Evolutionary conservation across 495 filamentous ascomycete genomes (phyloP), one percentile per base, ranked within the genome.

Genomic region (Pseudotulostoma volvatum): DNA sequence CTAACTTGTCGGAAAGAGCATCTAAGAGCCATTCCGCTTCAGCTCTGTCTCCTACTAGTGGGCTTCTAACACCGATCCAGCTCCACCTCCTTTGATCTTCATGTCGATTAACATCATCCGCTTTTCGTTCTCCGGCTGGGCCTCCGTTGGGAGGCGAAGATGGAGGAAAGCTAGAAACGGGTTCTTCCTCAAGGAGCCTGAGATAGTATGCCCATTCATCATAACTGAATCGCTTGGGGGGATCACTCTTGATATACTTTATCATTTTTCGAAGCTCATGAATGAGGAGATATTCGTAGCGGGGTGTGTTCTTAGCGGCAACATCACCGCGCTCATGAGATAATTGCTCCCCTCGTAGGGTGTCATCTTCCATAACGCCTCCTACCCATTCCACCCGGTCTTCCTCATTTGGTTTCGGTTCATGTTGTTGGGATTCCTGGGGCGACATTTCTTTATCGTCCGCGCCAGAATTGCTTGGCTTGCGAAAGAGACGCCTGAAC

Each of bases 11-110:
- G 31, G 66, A 67, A 39, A 85, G 52, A 45, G 68, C 67, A 45
- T 78, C 73, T 17, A 93, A 50, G 18, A 93, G 70, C 85, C 85
- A 93, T 53, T 86, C 74, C 7, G 82, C 64, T 52, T 93, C 85
- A 37, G 63, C 70, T 45, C 76, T 73, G 5, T 67, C 66, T 3
- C 79, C 77, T 66, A 92, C 75, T 33, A 92, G 55, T 7, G 84
- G 84, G 44, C 73, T 81, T 13, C 68, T 60, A 36, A 71, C 64
- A 4, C 77, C 77, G 5, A 92, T 60, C 85, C 85, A 93, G 32
- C 76, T 81, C 82, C 84, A 87, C 35, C 59, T 52, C 3, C 53
- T 46, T 13, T 54, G 35, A 28, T 28, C 11, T 7, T 57, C 57
- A 18, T 54, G 9, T 30, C 28, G 16, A 9, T 28, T 3, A 43